Base-by-base conservation (phyloP, 2,329 filamentous ascomycete species). In the Trichoderma sp. region DNA sequence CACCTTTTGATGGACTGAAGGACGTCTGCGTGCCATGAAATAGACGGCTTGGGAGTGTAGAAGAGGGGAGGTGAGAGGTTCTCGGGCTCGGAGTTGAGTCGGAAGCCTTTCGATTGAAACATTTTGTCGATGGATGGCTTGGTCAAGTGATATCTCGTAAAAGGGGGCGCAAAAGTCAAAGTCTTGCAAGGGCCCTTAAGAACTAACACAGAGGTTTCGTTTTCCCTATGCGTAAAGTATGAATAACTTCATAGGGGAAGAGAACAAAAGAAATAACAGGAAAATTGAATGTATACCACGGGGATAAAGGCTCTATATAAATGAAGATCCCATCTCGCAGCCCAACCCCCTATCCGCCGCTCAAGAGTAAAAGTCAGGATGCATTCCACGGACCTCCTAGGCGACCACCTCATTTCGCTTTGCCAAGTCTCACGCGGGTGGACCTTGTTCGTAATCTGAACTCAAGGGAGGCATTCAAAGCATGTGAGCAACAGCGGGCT, bases 1-100 rank as follows among this genome's bases (percentile, higher is more conserved):
- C 68, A 70, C 19, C 56, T 66, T 57, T 65, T 69, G 56, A 69
- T 63, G 32, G 68, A 64, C 12, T 52, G 34, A 1, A 64, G 32
- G 27, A 50, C 32, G 8, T 64, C 52, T n/a, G 57, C 27, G 52
- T 58, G 53, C 59, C 68, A 64, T 17, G 59, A 45, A 19, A 32
- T 19, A 17, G 61, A 3, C 9, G 52, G 61, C 19, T 42, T 52
- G n/a, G 53, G 45, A 32, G 25, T 63, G 37, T 66, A 53, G 45
- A 59, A 69, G 19, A 52, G 42, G 22, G 58, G 27, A 27, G 37
- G 9, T 9, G 53, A 15, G 3, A 65, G 34, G 5, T 37, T 54
- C 13, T 58, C 32, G 15, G 45, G 15, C 13, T 69, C 19, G 17
- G 39, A 53, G 12, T 29, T 17, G 37, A 69, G 34, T 19, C 29